Percentiles rank a stretch among this genome's conserved stretches.
Conservation (phyloP, 208 protist species). For the Acanthamoeba divionensis region DNA sequence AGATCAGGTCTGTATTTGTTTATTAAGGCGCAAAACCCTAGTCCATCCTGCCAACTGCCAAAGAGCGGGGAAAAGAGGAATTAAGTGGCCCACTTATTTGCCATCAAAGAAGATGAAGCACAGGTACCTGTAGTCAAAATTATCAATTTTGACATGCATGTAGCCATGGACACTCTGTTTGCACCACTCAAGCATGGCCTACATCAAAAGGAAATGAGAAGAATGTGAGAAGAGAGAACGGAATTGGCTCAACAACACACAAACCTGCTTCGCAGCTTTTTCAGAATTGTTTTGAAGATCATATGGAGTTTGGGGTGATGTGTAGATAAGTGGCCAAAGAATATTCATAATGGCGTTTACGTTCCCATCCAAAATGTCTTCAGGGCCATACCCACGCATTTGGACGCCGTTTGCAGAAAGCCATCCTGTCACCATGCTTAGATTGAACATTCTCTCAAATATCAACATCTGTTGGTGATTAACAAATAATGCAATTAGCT, state of each 20-base stretch:
- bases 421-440: not conserved
- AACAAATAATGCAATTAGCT: not conserved
- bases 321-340: not conserved
- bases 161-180: not conserved
- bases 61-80: too few relatives aligned
- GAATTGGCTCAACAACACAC: too few relatives aligned
- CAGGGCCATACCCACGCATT: not conserved
- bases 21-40: not conserved
- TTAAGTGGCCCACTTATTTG: too few relatives aligned
- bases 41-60: not conserved
- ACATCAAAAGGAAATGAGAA: too few relatives aligned
- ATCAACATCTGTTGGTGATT: not conserved
- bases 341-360: not conserved
- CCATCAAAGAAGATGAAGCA: too few relatives aligned
- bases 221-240: too few relatives aligned
- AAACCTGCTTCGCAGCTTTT: too few relatives aligned
- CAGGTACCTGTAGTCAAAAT: not conserved
- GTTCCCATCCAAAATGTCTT: conserved; percentile 10
- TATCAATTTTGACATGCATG: not conserved
- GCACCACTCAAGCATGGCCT: conserved; percentile 9
- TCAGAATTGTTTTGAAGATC: too few relatives aligned
- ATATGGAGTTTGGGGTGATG: not conserved
- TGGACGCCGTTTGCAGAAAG: not conserved
- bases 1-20: not conserved
- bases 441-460: not conserved